phyloP scores from a whole-genome alignment of 768 basidiomycete genomes.

The Nevesoporus exiguus region DNA sequence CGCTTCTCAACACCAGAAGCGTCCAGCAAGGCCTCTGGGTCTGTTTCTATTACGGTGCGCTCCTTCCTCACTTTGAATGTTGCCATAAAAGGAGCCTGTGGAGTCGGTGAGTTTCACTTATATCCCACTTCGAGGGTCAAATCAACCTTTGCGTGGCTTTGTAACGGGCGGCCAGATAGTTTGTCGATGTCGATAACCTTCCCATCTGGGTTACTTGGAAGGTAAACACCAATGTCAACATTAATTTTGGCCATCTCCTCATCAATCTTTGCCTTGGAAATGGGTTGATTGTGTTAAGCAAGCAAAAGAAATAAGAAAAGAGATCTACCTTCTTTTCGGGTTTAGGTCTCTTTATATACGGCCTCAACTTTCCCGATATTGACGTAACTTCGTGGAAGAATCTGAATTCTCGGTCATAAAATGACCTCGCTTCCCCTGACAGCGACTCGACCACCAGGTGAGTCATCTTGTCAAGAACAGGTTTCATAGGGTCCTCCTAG shows the following conservation, averaged over 20 bases:
- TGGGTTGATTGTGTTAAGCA: not conserved
- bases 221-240: slow-evolving; percentile 93
- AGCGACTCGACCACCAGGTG: slow-evolving; percentile 75
- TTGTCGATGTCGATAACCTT: slow-evolving; percentile 96
- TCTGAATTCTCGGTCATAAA: slow-evolving; percentile 92
- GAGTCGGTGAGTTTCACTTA: slow-evolving; percentile 1
- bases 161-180: slow-evolving; percentile 91
- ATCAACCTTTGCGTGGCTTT: slow-evolving; percentile 92
- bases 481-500: slow-evolving; percentile 95
- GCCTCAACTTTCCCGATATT: slow-evolving; percentile 96
- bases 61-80: slow-evolving; percentile 98
- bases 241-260: slow-evolving; percentile 97
- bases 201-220: slow-evolving; percentile 97
- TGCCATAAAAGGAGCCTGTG: slow-evolving; percentile 99
- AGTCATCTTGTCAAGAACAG: slow-evolving; percentile 85
- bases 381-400: slow-evolving; percentile 98
- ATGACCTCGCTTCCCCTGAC: slow-evolving; percentile 82
- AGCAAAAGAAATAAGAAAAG: not conserved
- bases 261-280: slow-evolving; percentile 87
- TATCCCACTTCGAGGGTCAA: not conserved
- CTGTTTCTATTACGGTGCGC: slow-evolving; percentile 56
- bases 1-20: slow-evolving; percentile 55
- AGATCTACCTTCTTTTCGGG: slow-evolving; percentile 85
- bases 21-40: slow-evolving; percentile 73
- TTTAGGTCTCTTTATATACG: slow-evolving; percentile 92